Evolutionary conservation across 2,329 filamentous ascomycete species (phyloP).

Genomic region (Exophiala sp.): DNA sequence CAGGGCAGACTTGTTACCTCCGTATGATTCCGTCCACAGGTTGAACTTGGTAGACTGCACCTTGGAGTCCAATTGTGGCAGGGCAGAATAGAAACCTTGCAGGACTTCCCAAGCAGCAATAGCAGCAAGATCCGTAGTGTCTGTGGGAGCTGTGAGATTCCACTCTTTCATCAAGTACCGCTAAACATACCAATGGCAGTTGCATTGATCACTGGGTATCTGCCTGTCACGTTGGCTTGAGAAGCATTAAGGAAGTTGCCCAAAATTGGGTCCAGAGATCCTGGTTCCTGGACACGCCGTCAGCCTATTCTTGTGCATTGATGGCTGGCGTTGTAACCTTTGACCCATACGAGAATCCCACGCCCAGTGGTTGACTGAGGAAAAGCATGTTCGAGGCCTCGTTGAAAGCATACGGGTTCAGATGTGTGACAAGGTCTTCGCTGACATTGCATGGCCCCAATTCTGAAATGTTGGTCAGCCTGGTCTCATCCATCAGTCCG

Average conservation of each 20-base stretch:
- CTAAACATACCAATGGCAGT: constrained; percentile 38
- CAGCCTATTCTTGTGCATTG: constrained; percentile 10
- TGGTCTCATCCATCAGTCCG: neutral
- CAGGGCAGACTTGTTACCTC: constrained; percentile 10
- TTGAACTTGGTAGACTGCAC: constrained; percentile 52
- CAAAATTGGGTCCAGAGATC: constrained; percentile 40
- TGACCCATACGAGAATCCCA: constrained; percentile 49
- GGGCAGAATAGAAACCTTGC: constrained; percentile 48
- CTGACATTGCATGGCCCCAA: constrained; percentile 43
- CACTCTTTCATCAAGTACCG: neutral
- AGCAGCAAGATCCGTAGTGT: constrained; percentile 54
- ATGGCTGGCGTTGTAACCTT: constrained; percentile 26
- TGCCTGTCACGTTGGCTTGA: constrained; percentile 40
- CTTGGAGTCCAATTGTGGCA: constrained; percentile 45
- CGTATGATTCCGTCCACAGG: constrained; percentile 50
- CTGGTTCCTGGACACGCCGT: constrained; percentile 29
- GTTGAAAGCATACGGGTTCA: constrained; percentile 57
- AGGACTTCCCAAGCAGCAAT: constrained; percentile 51
- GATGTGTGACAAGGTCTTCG: constrained; percentile 39
- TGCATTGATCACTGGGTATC: constrained; percentile 47
- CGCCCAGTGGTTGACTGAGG: constrained; percentile 56
- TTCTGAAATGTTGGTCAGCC: constrained; percentile 31
- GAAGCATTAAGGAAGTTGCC: constrained; percentile 44
- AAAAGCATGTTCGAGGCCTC: constrained; percentile 57
- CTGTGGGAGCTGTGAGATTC: constrained; percentile 24